Conservation (phyloP, 2,329 filamentous ascomycete species). For the Escovopsis sp. region DNA sequence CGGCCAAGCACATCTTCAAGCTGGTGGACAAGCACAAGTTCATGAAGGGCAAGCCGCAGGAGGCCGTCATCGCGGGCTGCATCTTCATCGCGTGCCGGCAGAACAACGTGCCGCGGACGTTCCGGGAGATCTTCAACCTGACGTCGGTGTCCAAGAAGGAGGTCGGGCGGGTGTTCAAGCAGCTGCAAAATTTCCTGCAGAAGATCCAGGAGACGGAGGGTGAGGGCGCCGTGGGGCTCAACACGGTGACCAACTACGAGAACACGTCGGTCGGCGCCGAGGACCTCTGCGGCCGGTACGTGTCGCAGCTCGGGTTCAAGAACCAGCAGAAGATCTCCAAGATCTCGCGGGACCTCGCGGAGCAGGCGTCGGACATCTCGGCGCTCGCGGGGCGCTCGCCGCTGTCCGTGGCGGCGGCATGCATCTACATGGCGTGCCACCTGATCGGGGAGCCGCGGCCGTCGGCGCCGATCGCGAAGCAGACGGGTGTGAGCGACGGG, state of each 20-base stretch:
- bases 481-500: conserved; percentile 86
- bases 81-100: conserved; percentile 97
- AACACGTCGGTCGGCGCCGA: conserved; percentile 66
- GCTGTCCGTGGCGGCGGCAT: conserved; percentile 82
- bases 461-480: conserved; percentile 72
- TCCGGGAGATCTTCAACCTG: conserved; percentile 84
- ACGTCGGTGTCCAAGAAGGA: conserved; percentile 96
- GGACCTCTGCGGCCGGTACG: conserved; percentile 80
- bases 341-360: conserved; percentile 63
- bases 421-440: conserved; percentile 90
- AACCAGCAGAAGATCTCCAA: conserved; percentile 60
- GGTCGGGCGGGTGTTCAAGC: conserved; percentile 90
- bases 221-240: conserved; percentile 29
- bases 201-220: conserved; percentile 47
- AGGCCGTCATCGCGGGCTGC: conserved; percentile 86
- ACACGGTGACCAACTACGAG: conserved; percentile 54
- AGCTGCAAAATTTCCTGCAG: conserved; percentile 74
- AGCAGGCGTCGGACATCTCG: conserved; percentile 60
- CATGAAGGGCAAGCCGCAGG: conserved; percentile 90
- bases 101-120: conserved; percentile 72
- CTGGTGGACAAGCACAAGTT: conserved; percentile 81
- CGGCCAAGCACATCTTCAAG: conserved; percentile 91
- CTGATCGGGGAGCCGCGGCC: conserved; percentile 64
- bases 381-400: conserved; percentile 86
- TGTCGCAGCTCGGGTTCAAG: conserved; percentile 63